Conservation (phyloP, 2,329 filamentous ascomycete genomes). For the Aaosphaeria arxii region DNA sequence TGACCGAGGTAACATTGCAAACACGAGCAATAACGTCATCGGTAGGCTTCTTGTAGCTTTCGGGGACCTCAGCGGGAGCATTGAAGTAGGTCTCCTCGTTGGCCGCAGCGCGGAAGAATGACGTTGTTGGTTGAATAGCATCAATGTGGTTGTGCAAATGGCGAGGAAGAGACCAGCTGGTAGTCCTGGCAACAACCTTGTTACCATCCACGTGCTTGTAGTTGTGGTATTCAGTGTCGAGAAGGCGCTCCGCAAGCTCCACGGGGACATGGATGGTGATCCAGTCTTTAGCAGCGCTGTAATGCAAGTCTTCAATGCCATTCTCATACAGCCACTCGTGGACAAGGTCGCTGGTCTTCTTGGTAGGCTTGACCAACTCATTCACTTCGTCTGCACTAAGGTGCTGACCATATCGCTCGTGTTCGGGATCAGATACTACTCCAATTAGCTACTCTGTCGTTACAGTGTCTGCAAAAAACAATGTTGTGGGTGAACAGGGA, state of each 20-base stretch:
- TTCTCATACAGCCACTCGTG: conserved; percentile 56
- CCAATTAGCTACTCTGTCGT: not conserved
- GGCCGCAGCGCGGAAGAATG: conserved; percentile 45
- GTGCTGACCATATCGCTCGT: conserved; percentile 55
- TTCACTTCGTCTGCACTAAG: conserved; percentile 52
- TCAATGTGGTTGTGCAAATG: conserved; percentile 59
- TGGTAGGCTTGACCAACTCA: conserved; percentile 52
- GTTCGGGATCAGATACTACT: conserved; percentile 49
- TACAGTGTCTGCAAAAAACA: too few species aligned
- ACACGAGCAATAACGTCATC: conserved; percentile 35
- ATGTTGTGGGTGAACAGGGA: too few species aligned
- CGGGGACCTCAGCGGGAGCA: conserved; percentile 18
- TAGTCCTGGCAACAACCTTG: conserved; percentile 48
- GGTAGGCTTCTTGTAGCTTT: conserved; percentile 23
- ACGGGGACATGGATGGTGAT: conserved; percentile 54
- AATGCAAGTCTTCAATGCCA: conserved; percentile 45
- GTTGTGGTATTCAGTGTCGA: conserved; percentile 49
- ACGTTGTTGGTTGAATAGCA: conserved; percentile 59
- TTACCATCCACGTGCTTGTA: conserved; percentile 56
- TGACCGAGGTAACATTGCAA: conserved; percentile 53
- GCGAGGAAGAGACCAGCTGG: conserved; percentile 56
- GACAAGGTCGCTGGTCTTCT: conserved; percentile 52
- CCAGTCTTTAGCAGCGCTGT: conserved; percentile 58
- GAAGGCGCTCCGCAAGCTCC: conserved; percentile 50
- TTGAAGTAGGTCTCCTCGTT: conserved; percentile 23